Conservation (phyloP, 495 filamentous ascomycete species). For the Neurospora discreta region DNA sequence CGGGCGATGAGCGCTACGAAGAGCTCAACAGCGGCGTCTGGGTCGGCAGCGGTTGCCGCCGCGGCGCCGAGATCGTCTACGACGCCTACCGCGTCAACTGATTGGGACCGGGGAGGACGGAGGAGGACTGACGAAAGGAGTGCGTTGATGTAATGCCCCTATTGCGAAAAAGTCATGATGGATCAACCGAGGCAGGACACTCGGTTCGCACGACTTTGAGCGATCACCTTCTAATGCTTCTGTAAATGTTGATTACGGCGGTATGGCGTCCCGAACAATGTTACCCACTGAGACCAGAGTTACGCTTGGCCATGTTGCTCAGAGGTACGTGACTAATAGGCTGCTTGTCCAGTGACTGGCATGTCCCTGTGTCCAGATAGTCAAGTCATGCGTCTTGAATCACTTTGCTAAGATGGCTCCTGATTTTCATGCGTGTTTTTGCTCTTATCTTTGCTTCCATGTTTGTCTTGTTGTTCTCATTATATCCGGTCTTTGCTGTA, state of each 20-base stretch:
- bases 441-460: not conserved
- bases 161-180: not conserved
- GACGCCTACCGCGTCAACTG: conserved; percentile 21
- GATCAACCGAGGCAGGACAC: not conserved
- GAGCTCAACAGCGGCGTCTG: conserved; percentile 17
- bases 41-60: conserved; percentile 16
- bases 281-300: not conserved
- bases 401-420: not conserved
- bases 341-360: not conserved
- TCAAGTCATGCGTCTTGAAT: not conserved
- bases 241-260: not conserved
- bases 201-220: not conserved
- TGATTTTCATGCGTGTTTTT: not conserved
- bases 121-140: not conserved
- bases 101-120: not conserved
- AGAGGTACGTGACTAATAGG: not conserved
- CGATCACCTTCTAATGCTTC: not conserved
- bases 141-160: not conserved
- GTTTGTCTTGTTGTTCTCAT: not conserved
- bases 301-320: not conserved
- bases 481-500: not conserved
- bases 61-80: conserved; percentile 24
- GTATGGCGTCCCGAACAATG: not conserved
- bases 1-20: conserved; percentile 18
- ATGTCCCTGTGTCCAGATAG: not conserved